These are phyloP conservation scores for Scutellaria minor DNA, from an alignment of 257 asterid genomes.

Conservation along the genomic window DNA sequence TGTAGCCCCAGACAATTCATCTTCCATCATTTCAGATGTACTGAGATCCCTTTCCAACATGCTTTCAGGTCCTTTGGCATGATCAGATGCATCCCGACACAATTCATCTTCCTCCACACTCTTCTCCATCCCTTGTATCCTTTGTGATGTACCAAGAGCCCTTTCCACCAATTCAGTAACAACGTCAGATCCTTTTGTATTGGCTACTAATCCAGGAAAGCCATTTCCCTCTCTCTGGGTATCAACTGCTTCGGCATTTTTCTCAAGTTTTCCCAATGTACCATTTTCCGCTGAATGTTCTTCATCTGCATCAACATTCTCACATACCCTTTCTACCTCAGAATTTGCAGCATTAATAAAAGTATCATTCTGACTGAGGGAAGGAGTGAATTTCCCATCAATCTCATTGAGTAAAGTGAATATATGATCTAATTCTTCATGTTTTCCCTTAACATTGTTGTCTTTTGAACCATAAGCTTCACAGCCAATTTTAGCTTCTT, in stretches of 20 bases:
- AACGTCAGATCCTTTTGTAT: constrained; percentile 35
- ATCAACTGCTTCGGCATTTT: constrained; percentile 49
- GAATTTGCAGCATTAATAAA: constrained; percentile 35
- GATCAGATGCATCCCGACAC: constrained; percentile 28
- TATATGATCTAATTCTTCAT: constrained; percentile 41
- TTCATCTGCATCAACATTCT: constrained; percentile 49
- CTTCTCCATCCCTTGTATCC: constrained; percentile 36
- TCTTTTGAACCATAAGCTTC: constrained; percentile 41
- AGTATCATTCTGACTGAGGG: constrained; percentile 36
- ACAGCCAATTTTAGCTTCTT: constrained; percentile 40
- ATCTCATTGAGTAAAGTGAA: constrained; percentile 30
- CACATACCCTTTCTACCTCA: constrained; percentile 38
- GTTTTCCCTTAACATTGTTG: constrained; percentile 36
- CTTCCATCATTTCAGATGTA: constrained; percentile 18
- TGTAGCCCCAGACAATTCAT: constrained; percentile 31
- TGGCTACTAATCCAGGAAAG: constrained; percentile 45
- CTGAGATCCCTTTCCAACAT: constrained; percentile 32
- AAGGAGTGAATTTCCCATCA: constrained; percentile 45
- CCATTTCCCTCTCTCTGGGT: constrained; percentile 40
- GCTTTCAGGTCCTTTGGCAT: constrained; percentile 34
- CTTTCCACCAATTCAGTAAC: constrained; percentile 36
- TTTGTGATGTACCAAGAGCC: constrained; percentile 34
- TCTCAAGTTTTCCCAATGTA: constrained; percentile 36
- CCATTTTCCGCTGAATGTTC: constrained; percentile 45
- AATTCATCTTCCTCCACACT: constrained; percentile 41